phyloP scores from a whole-genome alignment of 352 stramenopile species.

The Phytopythium sindhum region DNA sequence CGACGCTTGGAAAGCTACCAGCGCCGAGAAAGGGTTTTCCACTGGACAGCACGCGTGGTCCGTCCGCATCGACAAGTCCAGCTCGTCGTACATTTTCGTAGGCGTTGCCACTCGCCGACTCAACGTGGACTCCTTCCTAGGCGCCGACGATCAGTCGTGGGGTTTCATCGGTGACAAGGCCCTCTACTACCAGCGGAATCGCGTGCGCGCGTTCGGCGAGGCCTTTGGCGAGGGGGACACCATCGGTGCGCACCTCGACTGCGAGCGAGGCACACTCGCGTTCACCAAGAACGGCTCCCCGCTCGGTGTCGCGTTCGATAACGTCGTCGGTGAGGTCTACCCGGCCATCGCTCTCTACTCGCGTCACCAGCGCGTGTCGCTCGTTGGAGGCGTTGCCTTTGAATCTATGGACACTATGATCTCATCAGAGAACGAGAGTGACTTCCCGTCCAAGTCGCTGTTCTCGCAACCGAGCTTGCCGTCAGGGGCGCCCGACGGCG shows the following conservation, averaged over 20 bases:
- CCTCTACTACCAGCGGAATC: slow-evolving; percentile 98
- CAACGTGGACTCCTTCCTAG: slow-evolving; percentile 96
- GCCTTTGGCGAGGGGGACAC: slow-evolving; percentile 83
- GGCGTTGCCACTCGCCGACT: slow-evolving; percentile 91
- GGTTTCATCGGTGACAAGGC: slow-evolving; percentile 98
- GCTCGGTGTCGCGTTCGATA: slow-evolving; percentile 90
- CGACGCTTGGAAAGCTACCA: slow-evolving; percentile 89
- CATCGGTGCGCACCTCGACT: slow-evolving; percentile 82
- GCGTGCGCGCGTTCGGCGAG: slow-evolving; percentile 87
- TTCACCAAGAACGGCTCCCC: slow-evolving; percentile 90
- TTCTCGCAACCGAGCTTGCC: background rate
- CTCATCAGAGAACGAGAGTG: background rate
- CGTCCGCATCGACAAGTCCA: slow-evolving; percentile 93
- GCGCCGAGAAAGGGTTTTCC: slow-evolving; percentile 63
- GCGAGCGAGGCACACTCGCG: slow-evolving; percentile 75
- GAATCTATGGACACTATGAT: background rate
- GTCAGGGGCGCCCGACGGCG: background rate
- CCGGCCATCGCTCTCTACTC: slow-evolving; percentile 94
- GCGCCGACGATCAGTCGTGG: slow-evolving; percentile 96
- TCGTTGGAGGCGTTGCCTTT: slow-evolving; percentile 22
- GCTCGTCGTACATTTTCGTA: slow-evolving; percentile 96
- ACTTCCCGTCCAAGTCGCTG: background rate
- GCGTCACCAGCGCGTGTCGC: slow-evolving; percentile 73
- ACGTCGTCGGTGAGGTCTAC: slow-evolving; percentile 86
- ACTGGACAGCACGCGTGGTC: slow-evolving; percentile 81